phyloP scores from a whole-genome alignment of 768 basidiomycete genomes.

The Lactarius trivialis region DNA sequence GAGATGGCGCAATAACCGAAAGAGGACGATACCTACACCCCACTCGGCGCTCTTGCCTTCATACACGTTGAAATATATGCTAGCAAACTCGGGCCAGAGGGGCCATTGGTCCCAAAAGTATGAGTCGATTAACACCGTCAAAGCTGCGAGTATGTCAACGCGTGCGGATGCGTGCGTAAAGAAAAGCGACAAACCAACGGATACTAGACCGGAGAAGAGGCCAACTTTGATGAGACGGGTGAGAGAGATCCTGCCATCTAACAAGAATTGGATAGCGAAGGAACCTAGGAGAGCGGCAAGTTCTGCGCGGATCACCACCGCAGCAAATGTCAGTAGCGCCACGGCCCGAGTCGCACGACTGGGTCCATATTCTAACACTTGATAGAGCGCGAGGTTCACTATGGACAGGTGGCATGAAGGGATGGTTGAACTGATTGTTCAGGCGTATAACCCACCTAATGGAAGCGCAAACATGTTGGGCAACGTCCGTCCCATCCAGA shows the following conservation, averaged over 20 bases:
- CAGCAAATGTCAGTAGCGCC: slow-evolving; percentile 54
- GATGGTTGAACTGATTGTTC: neutral
- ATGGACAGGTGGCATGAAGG: neutral
- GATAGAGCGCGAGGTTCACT: slow-evolving; percentile 55
- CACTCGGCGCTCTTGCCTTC: slow-evolving; percentile 84
- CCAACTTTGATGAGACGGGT: slow-evolving; percentile 43
- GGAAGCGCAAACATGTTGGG: slow-evolving; percentile 92
- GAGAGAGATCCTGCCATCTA: slow-evolving; percentile 39
- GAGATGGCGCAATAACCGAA: neutral
- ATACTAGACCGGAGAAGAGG: slow-evolving; percentile 40
- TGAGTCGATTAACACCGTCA: slow-evolving; percentile 68
- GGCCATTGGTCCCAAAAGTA: slow-evolving; percentile 72
- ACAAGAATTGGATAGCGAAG: slow-evolving; percentile 48
- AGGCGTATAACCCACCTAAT: slow-evolving; percentile 46
- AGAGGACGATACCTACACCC: slow-evolving; percentile 59
- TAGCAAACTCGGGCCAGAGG: slow-evolving; percentile 83
- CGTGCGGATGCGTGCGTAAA: neutral
- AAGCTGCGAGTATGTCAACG: slow-evolving; percentile 33
- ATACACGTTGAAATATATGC: slow-evolving; percentile 78
- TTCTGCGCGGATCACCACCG: slow-evolving; percentile 77
- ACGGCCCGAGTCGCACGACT: slow-evolving; percentile 42
- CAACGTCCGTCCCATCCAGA: slow-evolving; percentile 89
- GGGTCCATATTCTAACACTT: slow-evolving; percentile 41
- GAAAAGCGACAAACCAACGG: slow-evolving; percentile 40
- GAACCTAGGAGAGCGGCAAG: slow-evolving; percentile 60